Evolutionary conservation across 78 protist genomes (phyloP).

Genomic region (slime mould (Dictyostelium discoideum)): DNA sequence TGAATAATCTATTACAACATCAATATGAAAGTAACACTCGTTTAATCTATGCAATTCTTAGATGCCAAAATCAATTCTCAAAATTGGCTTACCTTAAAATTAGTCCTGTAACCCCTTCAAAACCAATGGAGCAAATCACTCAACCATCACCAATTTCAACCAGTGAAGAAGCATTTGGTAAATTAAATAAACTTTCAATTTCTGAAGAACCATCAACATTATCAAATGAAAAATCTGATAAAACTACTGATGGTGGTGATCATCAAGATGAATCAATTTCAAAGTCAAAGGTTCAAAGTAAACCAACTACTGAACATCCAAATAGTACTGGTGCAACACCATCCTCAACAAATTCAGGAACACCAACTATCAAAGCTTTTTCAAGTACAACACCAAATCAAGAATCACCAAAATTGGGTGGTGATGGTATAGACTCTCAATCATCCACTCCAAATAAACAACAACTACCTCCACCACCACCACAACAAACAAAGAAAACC

Average conservation of each 20-base stretch:
- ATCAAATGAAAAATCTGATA: background rate
- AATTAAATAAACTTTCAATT: background rate
- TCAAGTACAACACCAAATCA: conserved; percentile 13
- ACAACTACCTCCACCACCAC: conserved; percentile 6
- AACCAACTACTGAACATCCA: conserved; percentile 15
- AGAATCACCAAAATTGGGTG: background rate
- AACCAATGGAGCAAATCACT: background rate
- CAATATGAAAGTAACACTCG: conserved; percentile 89
- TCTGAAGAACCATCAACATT: background rate
- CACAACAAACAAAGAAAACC: background rate
- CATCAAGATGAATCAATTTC: conserved; percentile 15
- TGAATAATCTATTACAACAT: conserved; percentile 87
- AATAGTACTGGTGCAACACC: background rate
- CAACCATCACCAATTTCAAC: conserved; percentile 13
- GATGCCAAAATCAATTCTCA: conserved; percentile 72
- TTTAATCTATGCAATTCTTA: conserved; percentile 79
- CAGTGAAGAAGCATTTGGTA: background rate
- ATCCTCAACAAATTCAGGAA: background rate
- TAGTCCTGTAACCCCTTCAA: background rate
- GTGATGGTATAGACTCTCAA: background rate
- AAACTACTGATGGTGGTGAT: background rate
- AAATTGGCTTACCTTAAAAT: conserved; percentile 57
- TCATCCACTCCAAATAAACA: conserved; percentile 1
- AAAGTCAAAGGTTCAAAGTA: background rate
- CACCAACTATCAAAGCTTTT: background rate